A percentile compares a stretch with the other conserved stretches of the same genome.
These are phyloP conservation scores for Pochonia chlamydosporia DNA, from an alignment of 2,329 filamentous ascomycete species.

Conservation along the genomic window DNA sequence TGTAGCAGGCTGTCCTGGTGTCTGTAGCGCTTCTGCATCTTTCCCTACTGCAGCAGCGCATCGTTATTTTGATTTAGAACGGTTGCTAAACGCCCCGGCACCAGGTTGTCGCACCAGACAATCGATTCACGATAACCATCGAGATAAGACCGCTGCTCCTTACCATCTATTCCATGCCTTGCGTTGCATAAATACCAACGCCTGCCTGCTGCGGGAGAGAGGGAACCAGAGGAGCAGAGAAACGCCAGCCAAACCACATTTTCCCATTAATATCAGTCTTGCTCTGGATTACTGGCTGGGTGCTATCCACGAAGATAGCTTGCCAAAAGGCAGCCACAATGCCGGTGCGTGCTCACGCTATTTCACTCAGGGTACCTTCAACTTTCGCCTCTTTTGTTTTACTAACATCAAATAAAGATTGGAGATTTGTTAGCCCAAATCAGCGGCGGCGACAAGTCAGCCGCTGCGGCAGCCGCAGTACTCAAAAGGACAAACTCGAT, in stretches of 20 bases:
- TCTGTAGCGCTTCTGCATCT: too few species aligned
- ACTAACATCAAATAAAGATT: slow-evolving; percentile 18
- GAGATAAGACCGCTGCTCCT: background rate
- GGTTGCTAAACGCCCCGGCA: too few species aligned
- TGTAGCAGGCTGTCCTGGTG: background rate
- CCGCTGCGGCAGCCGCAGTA: slow-evolving; percentile 26
- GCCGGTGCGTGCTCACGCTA: slow-evolving; percentile 21
- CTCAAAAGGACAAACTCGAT: slow-evolving; percentile 19
- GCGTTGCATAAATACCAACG: background rate
- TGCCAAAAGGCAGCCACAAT: slow-evolving; percentile 15
- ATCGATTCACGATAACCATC: background rate
- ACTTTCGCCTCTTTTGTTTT: background rate
- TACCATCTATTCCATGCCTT: slow-evolving; percentile 2
- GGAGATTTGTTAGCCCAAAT: slow-evolving; percentile 47
- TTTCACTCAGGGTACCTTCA: background rate
- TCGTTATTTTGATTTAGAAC: too few species aligned
- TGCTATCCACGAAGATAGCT: background rate
- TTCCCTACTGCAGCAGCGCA: too few species aligned
- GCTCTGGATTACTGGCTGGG: background rate
- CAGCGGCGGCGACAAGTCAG: slow-evolving; percentile 46
- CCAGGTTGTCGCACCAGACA: background rate
- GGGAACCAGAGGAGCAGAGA: background rate
- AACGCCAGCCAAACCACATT: too few species aligned
- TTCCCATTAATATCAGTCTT: too few species aligned
- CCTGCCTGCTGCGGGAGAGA: slow-evolving; percentile 2